Evolutionary conservation across 2,329 filamentous ascomycete genomes (phyloP).

Genomic region (Aphanoascus verrucosus): DNA sequence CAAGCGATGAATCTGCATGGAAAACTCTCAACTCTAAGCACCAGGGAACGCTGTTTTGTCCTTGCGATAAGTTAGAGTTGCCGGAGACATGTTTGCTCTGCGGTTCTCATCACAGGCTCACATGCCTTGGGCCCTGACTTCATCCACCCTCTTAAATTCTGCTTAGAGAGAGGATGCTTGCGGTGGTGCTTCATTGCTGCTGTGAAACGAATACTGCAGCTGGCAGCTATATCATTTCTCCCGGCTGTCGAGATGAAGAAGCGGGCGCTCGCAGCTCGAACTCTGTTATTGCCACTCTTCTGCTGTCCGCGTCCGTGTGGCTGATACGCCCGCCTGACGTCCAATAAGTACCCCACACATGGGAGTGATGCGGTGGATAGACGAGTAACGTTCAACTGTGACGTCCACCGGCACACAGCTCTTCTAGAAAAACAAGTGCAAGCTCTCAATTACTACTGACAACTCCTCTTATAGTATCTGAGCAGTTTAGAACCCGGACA

Average conservation of each 20-base stretch:
- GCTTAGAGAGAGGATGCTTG: no score
- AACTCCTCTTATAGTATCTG: background rate
- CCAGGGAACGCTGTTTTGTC: no score
- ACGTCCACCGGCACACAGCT: background rate
- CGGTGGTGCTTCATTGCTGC: background rate
- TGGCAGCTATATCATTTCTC: no score
- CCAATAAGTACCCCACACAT: background rate
- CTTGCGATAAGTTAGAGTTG: no score
- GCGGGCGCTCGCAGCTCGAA: background rate
- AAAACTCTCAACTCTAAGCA: no score
- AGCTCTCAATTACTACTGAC: background rate
- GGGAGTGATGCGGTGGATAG: background rate
- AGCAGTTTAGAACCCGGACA: background rate
- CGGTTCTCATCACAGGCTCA: no score
- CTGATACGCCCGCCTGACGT: background rate
- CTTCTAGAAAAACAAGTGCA: background rate
- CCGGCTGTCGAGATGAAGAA: background rate
- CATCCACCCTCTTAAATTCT: no score
- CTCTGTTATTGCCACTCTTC: constrained; percentile 3
- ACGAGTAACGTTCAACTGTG: background rate
- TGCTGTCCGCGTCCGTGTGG: background rate
- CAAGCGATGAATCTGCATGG: no score
- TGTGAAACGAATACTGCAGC: no score
- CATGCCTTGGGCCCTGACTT: no score
- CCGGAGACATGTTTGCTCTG: no score